phyloP scores from a whole-genome alignment of 2,329 filamentous ascomycete species.

The Botryotinia calthae region DNA sequence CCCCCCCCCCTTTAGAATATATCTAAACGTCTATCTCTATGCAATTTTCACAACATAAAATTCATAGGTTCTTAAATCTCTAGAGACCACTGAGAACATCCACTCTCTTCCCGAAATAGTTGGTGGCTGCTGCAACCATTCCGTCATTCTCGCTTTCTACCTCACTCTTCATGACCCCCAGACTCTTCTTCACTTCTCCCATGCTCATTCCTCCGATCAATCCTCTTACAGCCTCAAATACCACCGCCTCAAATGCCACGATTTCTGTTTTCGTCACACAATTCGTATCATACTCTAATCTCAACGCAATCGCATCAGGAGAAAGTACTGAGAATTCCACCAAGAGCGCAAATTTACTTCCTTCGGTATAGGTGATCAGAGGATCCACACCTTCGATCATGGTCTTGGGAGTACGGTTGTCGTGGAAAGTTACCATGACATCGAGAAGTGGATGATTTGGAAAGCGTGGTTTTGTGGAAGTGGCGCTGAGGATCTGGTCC shows the following conservation, averaged over 20 bases:
- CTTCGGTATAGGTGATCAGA: conserved; percentile 7
- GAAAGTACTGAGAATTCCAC: neutral
- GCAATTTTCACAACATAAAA: neutral
- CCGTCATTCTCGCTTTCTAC: neutral
- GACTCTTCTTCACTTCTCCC: neutral
- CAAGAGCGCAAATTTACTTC: conserved; percentile 11
- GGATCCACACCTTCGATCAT: neutral
- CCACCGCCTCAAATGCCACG: neutral
- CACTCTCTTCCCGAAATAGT: conserved; percentile 4
- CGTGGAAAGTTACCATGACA: conserved; percentile 33
- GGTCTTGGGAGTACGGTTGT: conserved; percentile 4
- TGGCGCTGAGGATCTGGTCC: conserved; percentile 34
- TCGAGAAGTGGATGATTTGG: conserved; percentile 32
- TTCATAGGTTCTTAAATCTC: neutral
- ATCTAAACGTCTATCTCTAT: neutral
- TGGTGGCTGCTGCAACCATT: neutral
- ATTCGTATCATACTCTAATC: conserved; percentile 8
- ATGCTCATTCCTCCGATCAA: neutral
- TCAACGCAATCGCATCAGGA: neutral
- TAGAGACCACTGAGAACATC: neutral
- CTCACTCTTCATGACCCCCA: neutral
- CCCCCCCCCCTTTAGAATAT: neutral
- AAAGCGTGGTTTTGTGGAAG: conserved; percentile 20
- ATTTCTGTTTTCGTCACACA: conserved; percentile 2
- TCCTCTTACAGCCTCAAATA: neutral